These are phyloP conservation scores for Sporormia fimetaria DNA, from an alignment of 495 filamentous ascomycete genomes.

Conservation along the genomic window DNA sequence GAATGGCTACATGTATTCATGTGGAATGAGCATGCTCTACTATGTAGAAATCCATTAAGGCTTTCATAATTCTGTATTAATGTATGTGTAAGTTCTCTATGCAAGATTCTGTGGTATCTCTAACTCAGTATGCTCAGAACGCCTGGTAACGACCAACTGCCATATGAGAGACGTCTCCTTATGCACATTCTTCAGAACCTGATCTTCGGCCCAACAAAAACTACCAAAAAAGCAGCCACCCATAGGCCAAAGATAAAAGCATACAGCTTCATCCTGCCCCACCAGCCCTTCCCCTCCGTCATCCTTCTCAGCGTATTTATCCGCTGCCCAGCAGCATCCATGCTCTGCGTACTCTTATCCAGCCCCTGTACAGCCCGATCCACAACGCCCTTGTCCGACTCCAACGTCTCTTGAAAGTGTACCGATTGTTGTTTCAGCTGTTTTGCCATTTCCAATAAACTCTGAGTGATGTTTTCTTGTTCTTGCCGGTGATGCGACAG, in stretches of 20 bases:
- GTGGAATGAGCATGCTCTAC: too few species aligned
- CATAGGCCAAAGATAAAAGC: constrained; percentile 69
- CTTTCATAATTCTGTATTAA: too few species aligned
- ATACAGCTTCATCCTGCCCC: constrained; percentile 75
- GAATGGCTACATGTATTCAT: too few species aligned
- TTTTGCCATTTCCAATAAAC: constrained; percentile 63
- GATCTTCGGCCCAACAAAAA: constrained; percentile 74
- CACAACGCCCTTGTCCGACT: constrained; percentile 58
- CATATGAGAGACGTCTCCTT: too few species aligned
- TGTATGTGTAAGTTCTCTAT: too few species aligned
- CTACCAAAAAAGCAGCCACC: constrained; percentile 60
- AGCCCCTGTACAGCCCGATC: constrained; percentile 58
- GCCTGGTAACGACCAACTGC: not conserved
- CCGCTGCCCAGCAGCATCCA: constrained; percentile 59
- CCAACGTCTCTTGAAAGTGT: constrained; percentile 57
- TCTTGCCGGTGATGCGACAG: constrained; percentile 63
- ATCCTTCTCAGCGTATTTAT: constrained; percentile 65
- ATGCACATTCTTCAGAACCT: constrained; percentile 56
- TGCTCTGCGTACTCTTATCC: constrained; percentile 58
- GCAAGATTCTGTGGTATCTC: too few species aligned
- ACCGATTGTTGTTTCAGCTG: constrained; percentile 65
- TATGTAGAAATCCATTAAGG: too few species aligned
- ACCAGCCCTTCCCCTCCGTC: constrained; percentile 81
- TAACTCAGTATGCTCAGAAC: not conserved
- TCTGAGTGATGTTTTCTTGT: constrained; percentile 73